Evolutionary conservation across 345 rosid species (phyloP).

Genomic region (Acer negundo): DNA sequence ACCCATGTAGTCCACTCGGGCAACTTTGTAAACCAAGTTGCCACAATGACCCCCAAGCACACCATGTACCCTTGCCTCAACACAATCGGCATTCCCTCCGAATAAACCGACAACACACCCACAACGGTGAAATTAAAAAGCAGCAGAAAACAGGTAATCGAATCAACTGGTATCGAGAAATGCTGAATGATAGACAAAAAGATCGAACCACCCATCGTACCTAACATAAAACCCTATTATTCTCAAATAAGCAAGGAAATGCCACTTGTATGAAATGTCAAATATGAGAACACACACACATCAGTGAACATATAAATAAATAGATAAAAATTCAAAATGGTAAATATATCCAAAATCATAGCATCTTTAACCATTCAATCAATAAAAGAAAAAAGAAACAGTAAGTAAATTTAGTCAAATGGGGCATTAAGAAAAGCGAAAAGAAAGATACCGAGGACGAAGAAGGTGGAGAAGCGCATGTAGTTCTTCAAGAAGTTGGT

Average conservation of each 20-base stretch:
- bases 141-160: slow-evolving; percentile 67
- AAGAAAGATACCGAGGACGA: slow-evolving; percentile 59
- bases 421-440: neutral
- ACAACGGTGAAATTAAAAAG: slow-evolving; percentile 83
- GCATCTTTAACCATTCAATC: neutral
- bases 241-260: neutral
- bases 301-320: neutral
- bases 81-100: slow-evolving; percentile 74
- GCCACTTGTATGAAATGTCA: neutral
- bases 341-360: no score
- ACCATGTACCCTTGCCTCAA: slow-evolving; percentile 92
- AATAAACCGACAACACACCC: slow-evolving; percentile 80
- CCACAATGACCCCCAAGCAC: slow-evolving; percentile 77
- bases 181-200: slow-evolving; percentile 78
- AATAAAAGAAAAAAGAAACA: slow-evolving; percentile 5
- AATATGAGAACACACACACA: slow-evolving; percentile 3
- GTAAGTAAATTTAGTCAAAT: neutral
- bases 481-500: slow-evolving; percentile 91
- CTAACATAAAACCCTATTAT: slow-evolving; percentile 30
- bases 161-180: slow-evolving; percentile 82
- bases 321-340: neutral
- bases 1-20: slow-evolving; percentile 99
- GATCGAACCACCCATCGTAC: slow-evolving; percentile 93
- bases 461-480: slow-evolving; percentile 92
- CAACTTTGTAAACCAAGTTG: slow-evolving; percentile 91